Conservation (phyloP, 1,284 basidiomycete species). For the Cutaneotrichosporon cutaneum region DNA sequence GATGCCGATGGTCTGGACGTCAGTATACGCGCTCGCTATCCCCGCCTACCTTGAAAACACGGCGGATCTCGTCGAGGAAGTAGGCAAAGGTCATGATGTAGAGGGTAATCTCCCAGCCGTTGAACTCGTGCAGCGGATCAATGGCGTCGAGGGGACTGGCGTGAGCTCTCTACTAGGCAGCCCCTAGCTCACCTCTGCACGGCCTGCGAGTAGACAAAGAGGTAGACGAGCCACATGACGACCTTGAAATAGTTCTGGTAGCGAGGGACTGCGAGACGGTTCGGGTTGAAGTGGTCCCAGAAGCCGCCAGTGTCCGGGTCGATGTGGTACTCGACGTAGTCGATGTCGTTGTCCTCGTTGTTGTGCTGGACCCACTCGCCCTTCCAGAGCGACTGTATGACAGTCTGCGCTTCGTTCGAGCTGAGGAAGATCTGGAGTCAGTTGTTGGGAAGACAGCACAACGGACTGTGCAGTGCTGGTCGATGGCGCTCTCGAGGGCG, state of each 20-base stretch:
- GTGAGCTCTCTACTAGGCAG: background rate
- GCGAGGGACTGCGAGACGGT: constrained; percentile 81
- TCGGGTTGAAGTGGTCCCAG: constrained; percentile 70
- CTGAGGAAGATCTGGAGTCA: constrained; percentile 72
- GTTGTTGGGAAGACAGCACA: background rate
- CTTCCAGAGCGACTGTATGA: constrained; percentile 64
- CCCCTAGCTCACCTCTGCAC: constrained; percentile 55
- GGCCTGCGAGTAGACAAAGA: constrained; percentile 80
- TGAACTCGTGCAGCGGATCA: constrained; percentile 56
- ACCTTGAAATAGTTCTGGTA: constrained; percentile 58
- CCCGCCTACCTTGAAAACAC: constrained; percentile 58
- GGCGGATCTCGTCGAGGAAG: constrained; percentile 61
- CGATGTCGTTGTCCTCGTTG: constrained; percentile 58
- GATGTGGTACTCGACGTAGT: constrained; percentile 51
- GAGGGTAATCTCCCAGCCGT: constrained; percentile 72
- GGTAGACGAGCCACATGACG: constrained; percentile 76
- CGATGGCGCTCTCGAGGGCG: constrained; percentile 78
- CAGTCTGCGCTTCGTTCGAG: constrained; percentile 78
- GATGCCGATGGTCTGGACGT: constrained; percentile 37
- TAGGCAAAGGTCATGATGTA: constrained; percentile 76
- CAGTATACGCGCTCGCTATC: background rate
- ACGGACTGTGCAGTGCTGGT: constrained; percentile 60
- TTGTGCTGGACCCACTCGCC: constrained; percentile 78
- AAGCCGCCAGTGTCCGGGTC: constrained; percentile 56
- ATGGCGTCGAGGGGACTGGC: constrained; percentile 38